Conservation (phyloP, 495 filamentous ascomycete genomes). For the Penicillium turbatum region DNA sequence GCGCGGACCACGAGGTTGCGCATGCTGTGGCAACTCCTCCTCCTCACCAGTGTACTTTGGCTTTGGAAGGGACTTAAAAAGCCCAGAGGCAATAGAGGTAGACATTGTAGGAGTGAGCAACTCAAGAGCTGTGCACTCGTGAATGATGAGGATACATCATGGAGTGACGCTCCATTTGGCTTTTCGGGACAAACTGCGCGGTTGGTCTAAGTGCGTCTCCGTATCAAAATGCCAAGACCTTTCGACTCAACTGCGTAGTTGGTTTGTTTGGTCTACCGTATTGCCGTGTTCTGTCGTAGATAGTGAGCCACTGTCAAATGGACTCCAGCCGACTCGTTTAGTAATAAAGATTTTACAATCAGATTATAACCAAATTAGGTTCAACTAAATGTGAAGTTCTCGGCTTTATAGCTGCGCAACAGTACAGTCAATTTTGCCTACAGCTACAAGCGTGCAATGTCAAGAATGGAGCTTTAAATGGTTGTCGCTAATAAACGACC, state of each 20-base stretch:
- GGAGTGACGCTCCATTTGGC: slow-evolving; percentile 15
- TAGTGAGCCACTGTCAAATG: too few relatives aligned
- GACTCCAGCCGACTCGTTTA: too few relatives aligned
- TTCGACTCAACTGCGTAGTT: not conserved
- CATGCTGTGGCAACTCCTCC: slow-evolving; percentile 69
- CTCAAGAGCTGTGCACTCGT: slow-evolving; percentile 15
- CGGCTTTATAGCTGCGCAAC: not conserved
- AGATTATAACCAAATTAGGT: too few relatives aligned
- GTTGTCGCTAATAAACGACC: slow-evolving; percentile 4
- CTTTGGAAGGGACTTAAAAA: slow-evolving; percentile 79
- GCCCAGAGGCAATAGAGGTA: slow-evolving; percentile 65
- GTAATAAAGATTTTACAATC: not conserved
- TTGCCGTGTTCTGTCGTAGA: too few relatives aligned
- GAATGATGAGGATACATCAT: slow-evolving; percentile 12
- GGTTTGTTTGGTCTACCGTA: not conserved
- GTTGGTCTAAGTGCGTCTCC: slow-evolving; percentile 14
- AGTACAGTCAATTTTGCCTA: not conserved
- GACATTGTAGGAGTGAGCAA: slow-evolving; percentile 45
- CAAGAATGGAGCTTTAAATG: not conserved
- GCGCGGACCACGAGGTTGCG: slow-evolving; percentile 70
- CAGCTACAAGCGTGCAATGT: not conserved
- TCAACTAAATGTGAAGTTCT: not conserved
- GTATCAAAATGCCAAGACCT: slow-evolving; percentile 14
- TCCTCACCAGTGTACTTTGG: slow-evolving; percentile 84
- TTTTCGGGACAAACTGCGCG: slow-evolving; percentile 22